These are phyloP conservation scores for Epichloe coenophiala DNA, from an alignment of 2,329 filamentous ascomycete genomes.

Conservation along the genomic window DNA sequence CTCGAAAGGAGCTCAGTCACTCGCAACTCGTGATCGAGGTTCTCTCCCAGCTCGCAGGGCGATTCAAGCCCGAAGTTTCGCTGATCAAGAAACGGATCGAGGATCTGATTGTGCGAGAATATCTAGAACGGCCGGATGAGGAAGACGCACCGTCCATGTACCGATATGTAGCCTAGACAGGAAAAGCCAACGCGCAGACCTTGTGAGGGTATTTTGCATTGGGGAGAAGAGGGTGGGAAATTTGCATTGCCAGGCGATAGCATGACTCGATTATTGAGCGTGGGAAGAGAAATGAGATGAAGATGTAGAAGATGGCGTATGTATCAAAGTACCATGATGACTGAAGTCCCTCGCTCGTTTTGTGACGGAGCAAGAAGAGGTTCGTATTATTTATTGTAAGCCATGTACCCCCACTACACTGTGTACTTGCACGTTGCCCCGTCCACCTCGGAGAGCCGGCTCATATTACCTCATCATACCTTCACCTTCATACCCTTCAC, in stretches of 20 bases:
- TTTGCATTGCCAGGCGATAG: not conserved
- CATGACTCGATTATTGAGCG: not conserved
- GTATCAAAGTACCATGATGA: not conserved
- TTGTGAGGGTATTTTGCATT: not conserved
- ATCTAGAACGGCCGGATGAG: constrained; percentile 58
- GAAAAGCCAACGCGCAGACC: not conserved
- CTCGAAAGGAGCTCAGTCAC: constrained; percentile 60
- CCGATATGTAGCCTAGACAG: constrained; percentile 51
- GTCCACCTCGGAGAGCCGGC: not conserved
- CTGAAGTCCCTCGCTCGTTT: not conserved
- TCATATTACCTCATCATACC: not conserved
- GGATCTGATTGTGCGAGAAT: constrained; percentile 62
- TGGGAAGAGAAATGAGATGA: not conserved
- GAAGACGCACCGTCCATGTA: constrained; percentile 52
- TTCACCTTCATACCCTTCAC: too few species aligned
- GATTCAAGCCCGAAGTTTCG: constrained; percentile 63
- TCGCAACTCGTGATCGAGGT: constrained; percentile 59
- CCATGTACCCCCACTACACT: too few species aligned
- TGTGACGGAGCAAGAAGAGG: too few species aligned
- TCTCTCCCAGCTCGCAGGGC: constrained; percentile 50
- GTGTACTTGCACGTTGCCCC: too few species aligned
- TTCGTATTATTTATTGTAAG: too few species aligned
- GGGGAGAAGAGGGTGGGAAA: not conserved
- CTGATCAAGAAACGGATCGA: constrained; percentile 77
- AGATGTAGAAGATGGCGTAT: not conserved